Conservation (phyloP, 495 filamentous ascomycete genomes). For the Podospora didyma region DNA sequence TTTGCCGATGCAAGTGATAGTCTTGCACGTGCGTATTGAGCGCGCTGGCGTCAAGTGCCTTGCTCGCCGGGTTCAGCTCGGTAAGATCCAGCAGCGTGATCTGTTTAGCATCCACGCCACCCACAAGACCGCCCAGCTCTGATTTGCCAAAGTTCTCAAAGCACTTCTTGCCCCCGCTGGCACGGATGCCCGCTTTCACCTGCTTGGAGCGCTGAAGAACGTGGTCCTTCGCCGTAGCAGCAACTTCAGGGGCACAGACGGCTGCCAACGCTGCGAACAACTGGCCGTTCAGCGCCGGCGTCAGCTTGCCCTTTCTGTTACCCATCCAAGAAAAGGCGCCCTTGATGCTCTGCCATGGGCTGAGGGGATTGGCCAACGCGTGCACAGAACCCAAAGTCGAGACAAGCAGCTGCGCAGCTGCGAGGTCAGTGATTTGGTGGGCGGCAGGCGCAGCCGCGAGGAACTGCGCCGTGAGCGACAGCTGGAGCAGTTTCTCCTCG, state of each 20-base stretch:
- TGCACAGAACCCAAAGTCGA: conserved; percentile 2
- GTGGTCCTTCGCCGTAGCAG: background rate
- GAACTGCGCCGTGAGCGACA: conserved; percentile 7
- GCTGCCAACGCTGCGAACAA: background rate
- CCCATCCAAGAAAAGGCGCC: background rate
- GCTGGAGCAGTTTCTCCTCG: conserved; percentile 3
- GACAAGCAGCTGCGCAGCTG: conserved; percentile 2
- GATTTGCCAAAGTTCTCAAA: conserved; percentile 2
- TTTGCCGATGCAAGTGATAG: background rate
- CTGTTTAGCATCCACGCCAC: background rate
- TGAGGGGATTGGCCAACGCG: too few relatives aligned
- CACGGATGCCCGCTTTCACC: conserved; percentile 5
- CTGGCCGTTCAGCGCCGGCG: conserved; percentile 3
- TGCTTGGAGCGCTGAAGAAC: conserved; percentile 1
- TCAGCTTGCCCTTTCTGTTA: conserved; percentile 9
- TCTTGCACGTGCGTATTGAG: background rate
- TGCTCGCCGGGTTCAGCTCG: background rate
- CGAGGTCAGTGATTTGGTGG: conserved; percentile 2
- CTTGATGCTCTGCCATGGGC: too few relatives aligned
- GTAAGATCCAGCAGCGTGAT: background rate
- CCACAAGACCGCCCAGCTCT: conserved; percentile 1
- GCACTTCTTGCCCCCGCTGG: background rate
- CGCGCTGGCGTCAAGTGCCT: background rate
- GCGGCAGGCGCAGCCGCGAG: background rate
- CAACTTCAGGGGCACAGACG: conserved; percentile 1